Percentiles rank a stretch among this genome's conserved stretches.
Evolutionary conservation across 192 early-diverging fungal genomes (phyloP).

Genomic region (Physocladia obscura): DNA sequence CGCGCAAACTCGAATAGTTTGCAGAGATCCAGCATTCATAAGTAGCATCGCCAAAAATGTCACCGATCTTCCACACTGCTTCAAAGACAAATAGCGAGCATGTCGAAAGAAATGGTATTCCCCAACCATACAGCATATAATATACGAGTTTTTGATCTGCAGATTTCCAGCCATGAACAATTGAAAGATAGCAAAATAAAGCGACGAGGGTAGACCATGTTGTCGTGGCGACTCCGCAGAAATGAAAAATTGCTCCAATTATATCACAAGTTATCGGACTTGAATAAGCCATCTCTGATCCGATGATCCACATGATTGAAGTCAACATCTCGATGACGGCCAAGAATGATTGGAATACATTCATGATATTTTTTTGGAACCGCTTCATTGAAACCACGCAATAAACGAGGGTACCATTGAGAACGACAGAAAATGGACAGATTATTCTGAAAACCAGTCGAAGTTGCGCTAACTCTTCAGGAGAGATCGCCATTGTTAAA

Average conservation of each 20-base stretch:
- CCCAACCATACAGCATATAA: slow-evolving; percentile 2
- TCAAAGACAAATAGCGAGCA: not conserved
- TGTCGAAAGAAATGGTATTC: not conserved
- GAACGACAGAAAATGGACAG: not conserved
- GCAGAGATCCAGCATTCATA: slow-evolving; percentile 17
- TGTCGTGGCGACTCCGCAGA: not conserved
- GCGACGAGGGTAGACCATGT: slow-evolving; percentile 3
- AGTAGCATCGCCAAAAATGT: slow-evolving; percentile 4
- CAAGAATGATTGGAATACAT: not conserved
- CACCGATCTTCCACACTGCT: not conserved
- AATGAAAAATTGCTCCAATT: slow-evolving; percentile 3
- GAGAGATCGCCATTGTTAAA: no score
- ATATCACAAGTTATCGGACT: not conserved
- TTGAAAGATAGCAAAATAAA: slow-evolving; percentile 1
- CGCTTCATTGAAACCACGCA: not conserved
- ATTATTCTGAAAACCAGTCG: not conserved
- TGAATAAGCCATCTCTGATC: not conserved
- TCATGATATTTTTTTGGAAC: not conserved
- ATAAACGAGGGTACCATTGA: not conserved
- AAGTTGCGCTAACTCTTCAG: no score
- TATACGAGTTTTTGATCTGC: not conserved
- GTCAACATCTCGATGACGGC: not conserved
- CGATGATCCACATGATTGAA: not conserved
- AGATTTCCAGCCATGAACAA: not conserved
- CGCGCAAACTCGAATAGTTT: not conserved